Evolutionary conservation across 495 filamentous ascomycete species (phyloP).

Genomic region (Talaromyces liani): DNA sequence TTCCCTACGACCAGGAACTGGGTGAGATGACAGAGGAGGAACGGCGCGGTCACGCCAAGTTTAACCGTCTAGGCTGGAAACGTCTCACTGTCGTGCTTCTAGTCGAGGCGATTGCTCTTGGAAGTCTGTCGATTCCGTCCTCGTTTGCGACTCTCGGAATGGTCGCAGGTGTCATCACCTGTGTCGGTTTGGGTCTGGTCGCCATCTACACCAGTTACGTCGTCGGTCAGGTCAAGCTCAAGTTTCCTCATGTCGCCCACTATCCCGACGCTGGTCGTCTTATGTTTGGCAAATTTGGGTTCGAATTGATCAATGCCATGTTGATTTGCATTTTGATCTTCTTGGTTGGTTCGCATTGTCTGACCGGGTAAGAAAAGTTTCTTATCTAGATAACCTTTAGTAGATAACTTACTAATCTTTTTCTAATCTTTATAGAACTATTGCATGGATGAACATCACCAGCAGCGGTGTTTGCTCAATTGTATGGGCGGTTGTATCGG

Average conservation of each 20-base stretch:
- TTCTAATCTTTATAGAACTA: constrained; percentile 18
- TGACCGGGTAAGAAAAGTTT: constrained; percentile 46
- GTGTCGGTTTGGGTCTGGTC: constrained; percentile 49
- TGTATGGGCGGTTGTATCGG: constrained; percentile 53
- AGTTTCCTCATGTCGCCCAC: constrained; percentile 54
- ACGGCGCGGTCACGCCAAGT: constrained; percentile 20
- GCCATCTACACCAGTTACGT: constrained; percentile 66
- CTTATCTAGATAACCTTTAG: no score
- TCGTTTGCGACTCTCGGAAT: constrained; percentile 57
- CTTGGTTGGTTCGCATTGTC: constrained; percentile 61
- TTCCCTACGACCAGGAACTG: constrained; percentile 19
- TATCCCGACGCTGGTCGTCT: constrained; percentile 59
- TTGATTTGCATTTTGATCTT: constrained; percentile 58
- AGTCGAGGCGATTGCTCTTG: constrained; percentile 57
- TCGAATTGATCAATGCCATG: constrained; percentile 52
- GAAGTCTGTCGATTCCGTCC: constrained; percentile 49
- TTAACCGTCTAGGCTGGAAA: constrained; percentile 30
- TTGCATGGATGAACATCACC: constrained; percentile 57
- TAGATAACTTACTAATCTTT: no score
- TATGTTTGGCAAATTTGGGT: constrained; percentile 52
- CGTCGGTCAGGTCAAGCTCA: constrained; percentile 61
- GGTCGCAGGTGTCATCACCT: constrained; percentile 45
- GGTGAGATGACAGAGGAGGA: constrained; percentile 23
- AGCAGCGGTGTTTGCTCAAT: constrained; percentile 55
- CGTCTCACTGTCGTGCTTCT: constrained; percentile 41